phyloP scores from a whole-genome alignment of 75 land plant genomes.

The Pinus taeda region DNA sequence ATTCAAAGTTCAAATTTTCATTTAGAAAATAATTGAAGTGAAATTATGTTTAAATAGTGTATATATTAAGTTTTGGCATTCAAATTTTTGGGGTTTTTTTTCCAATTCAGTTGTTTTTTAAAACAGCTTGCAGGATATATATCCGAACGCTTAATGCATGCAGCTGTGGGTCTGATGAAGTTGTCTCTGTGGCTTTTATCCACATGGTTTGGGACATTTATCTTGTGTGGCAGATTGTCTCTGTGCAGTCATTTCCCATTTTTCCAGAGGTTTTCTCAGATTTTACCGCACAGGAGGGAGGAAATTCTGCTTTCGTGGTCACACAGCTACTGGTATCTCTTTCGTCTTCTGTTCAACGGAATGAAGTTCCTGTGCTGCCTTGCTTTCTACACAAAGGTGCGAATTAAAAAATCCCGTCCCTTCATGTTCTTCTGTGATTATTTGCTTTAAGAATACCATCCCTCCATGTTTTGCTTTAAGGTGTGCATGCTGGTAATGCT shows the following conservation, averaged over 20 bases:
- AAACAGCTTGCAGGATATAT: slow-evolving; percentile 38
- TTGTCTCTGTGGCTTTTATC: slow-evolving; percentile 40
- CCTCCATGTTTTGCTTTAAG: too few species aligned
- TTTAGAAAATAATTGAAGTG: too few species aligned
- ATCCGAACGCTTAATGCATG: slow-evolving; percentile 26
- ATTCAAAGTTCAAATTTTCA: too few species aligned
- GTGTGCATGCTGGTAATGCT: too few species aligned
- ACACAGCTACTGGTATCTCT: slow-evolving; percentile 16
- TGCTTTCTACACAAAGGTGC: slow-evolving; percentile 48
- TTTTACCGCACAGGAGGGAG: slow-evolving; percentile 17
- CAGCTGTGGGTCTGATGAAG: slow-evolving; percentile 13
- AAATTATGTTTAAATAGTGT: too few species aligned
- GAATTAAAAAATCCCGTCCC: too few species aligned
- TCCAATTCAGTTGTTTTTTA: neutral
- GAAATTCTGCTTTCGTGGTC: slow-evolving; percentile 37
- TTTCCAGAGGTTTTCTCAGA: slow-evolving; percentile 20
- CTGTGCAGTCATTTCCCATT: slow-evolving; percentile 39
- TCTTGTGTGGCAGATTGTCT: slow-evolving; percentile 34
- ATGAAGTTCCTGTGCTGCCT: slow-evolving; percentile 28
- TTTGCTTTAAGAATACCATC: too few species aligned
- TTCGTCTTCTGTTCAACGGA: slow-evolving; percentile 26
- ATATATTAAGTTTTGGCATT: too few species aligned
- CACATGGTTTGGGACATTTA: slow-evolving; percentile 51
- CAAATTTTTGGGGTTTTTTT: too few species aligned
- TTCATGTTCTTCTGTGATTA: too few species aligned